These are phyloP conservation scores for Malus sieversii DNA, from an alignment of 306 rosid genomes.

Conservation along the genomic window DNA sequence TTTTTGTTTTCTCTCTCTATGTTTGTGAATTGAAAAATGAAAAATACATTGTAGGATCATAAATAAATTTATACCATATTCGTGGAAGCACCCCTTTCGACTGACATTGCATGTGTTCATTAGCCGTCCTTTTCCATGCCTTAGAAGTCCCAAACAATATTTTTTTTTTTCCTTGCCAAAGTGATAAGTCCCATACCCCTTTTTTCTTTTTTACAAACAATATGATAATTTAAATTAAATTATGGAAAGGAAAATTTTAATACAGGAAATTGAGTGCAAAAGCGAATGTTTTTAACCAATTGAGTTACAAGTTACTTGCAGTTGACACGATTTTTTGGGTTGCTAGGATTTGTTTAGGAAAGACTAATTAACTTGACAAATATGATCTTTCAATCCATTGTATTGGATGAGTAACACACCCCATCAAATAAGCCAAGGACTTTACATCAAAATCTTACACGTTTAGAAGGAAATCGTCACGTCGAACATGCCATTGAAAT, in stretches of 20 bases:
- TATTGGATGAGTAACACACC: not conserved
- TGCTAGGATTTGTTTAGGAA: not conserved
- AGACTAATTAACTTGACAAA: not conserved
- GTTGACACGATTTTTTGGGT: too few species aligned
- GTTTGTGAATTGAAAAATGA: not conserved
- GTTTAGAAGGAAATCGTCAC: not conserved
- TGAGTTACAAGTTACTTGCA: too few species aligned
- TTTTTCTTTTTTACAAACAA: too few species aligned
- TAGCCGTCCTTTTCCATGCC: constrained; percentile 1
- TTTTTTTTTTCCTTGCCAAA: not conserved
- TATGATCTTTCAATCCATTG: not conserved
- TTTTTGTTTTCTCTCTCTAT: not conserved
- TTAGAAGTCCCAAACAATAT: not conserved
- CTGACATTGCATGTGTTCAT: constrained; percentile 25
- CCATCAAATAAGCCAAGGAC: not conserved
- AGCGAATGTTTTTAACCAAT: too few species aligned
- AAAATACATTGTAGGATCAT: not conserved
- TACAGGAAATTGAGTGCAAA: too few species aligned
- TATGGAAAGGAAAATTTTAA: too few species aligned
- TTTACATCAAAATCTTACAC: not conserved
- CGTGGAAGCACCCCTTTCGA: constrained; percentile 5
- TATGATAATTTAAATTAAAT: too few species aligned
- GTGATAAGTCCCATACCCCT: too few species aligned
- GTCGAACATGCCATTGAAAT: not conserved
- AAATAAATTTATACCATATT: not conserved